Evolutionary conservation across 148 eudicot genomes (phyloP).

Genomic region (Pharnaceum exiguum): DNA sequence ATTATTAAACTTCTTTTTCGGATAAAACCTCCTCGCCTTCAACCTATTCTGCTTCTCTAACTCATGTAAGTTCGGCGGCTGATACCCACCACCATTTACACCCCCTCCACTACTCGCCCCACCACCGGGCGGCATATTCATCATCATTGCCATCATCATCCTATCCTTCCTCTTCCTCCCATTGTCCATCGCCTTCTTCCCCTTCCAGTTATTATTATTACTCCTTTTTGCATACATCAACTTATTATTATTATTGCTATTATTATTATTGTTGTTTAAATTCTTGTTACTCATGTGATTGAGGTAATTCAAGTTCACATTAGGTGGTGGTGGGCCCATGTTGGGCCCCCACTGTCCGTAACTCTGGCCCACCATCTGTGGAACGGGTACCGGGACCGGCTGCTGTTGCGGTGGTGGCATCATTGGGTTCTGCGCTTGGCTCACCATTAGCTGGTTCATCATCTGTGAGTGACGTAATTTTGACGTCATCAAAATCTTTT

Average conservation of each 20-base stretch:
- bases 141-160: slow-evolving; percentile 19
- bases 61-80: slow-evolving; percentile 61
- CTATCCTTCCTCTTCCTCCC: slow-evolving; percentile 37
- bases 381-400: too few relatives aligned
- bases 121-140: slow-evolving; percentile 14
- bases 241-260: slow-evolving; percentile 72
- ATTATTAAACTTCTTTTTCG: slow-evolving; percentile 62
- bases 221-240: slow-evolving; percentile 36
- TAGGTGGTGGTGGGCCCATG: slow-evolving; percentile 28
- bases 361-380: slow-evolving; percentile 35
- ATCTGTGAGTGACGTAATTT: slow-evolving; percentile 22
- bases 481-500: slow-evolving; percentile 13
- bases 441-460: slow-evolving; percentile 24
- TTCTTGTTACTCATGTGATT: slow-evolving; percentile 37
- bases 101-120: slow-evolving; percentile 11
- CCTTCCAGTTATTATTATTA: slow-evolving; percentile 60
- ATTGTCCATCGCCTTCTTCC: slow-evolving; percentile 53
- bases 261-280: slow-evolving; percentile 32
- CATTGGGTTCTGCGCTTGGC: slow-evolving; percentile 31
- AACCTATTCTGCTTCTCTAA: slow-evolving; percentile 74
- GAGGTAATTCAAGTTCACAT: slow-evolving; percentile 31
- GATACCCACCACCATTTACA: slow-evolving; percentile 38
- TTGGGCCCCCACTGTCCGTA: slow-evolving; percentile 58
- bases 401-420: slow-evolving; percentile 33
- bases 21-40: slow-evolving; percentile 57